Base-by-base conservation (phyloP, 192 early-diverging fungal genomes). In the Funneliformis geosporum region DNA sequence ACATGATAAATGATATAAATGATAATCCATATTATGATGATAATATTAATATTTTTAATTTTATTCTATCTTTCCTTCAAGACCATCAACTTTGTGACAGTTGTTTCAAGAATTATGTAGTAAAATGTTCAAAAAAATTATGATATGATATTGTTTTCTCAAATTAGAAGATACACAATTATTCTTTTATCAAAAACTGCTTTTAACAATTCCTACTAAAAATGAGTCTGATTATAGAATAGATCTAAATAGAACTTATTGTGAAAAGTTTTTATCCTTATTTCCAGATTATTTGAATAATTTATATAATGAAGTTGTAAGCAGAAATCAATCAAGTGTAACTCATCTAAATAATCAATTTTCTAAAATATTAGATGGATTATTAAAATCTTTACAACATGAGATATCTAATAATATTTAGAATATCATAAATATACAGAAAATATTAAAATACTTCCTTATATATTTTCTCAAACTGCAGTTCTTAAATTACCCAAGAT, bases 41-140 rank as follows among this genome's bases (percentile, higher is more conserved):
- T n/a, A n/a, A n/a, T n/a, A n/a, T n/a, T n/a, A n/a, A n/a, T n/a
- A n/a, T n/a, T n/a, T n/a, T n/a, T n/a, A n/a, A n/a, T n/a, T n/a
- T n/a, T n/a, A n/a, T n/a, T n/a, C n/a, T n/a, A n/a, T n/a, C n/a
- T n/a, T n/a, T n/a, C n/a, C n/a, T n/a, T n/a, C n/a, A n/a, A n/a
- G n/a, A n/a, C n/a, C n/a, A n/a, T n/a, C n/a, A n/a, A n/a, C n/a
- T n/a, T n/a, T n/a, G n/a, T n/a, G n/a, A n/a, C n/a, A n/a, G n/a
- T n/a, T n/a, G n/a, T n/a, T n/a, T n/a, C n/a, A n/a, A n/a, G n/a
- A 66, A 66, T 66, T 66, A 66, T 66, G 28, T 65, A 2, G 70
- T 72, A 10, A 46, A 72, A 72, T 2, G 43, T 9, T 33, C 18
- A 44, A 42, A 14, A 42, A 10, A 43, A 43, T 1, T 21, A 8